A percentile compares a stretch with the other conserved stretches of the same genome.
phyloP scores from a whole-genome alignment of 331 rosid species.

The Acacia concinna region DNA sequence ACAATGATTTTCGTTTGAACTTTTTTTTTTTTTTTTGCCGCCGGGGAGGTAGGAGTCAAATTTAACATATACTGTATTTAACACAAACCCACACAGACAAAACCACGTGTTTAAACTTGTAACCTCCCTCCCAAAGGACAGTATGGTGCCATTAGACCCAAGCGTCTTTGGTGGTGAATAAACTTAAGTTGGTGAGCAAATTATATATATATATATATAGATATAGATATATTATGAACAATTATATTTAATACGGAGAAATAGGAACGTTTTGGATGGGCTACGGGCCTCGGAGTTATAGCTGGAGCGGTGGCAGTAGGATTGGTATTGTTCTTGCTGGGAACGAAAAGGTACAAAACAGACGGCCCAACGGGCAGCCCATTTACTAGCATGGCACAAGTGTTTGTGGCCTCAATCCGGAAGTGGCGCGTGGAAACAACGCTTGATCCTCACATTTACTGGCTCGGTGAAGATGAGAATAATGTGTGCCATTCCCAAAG shows the following conservation, averaged over 20 bases:
- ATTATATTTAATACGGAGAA: background rate
- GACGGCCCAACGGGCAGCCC: conserved; percentile 56
- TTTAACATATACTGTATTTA: no score
- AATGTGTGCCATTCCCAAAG: background rate
- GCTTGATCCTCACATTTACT: background rate
- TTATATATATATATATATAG: no score
- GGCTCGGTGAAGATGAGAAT: conserved; percentile 15
- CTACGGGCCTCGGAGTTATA: conserved; percentile 45
- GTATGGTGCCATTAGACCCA: no score
- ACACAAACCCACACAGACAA: no score
- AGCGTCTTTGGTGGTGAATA: no score
- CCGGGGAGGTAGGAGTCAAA: no score
- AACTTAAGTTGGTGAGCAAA: no score
- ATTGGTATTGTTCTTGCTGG: conserved; percentile 44
- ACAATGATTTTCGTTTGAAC: no score
- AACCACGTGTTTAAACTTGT: no score
- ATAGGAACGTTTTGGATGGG: conserved; percentile 65
- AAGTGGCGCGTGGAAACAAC: conserved; percentile 42
- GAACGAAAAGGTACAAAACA: conserved; percentile 44
- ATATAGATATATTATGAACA: background rate
- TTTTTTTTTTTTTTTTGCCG: no score
- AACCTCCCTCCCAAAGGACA: no score
- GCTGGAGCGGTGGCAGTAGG: conserved; percentile 45
- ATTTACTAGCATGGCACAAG: conserved; percentile 50
- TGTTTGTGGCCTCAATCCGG: conserved; percentile 34